Conservation (phyloP, 2,329 filamentous ascomycete genomes). For the Exophiala sp. region DNA sequence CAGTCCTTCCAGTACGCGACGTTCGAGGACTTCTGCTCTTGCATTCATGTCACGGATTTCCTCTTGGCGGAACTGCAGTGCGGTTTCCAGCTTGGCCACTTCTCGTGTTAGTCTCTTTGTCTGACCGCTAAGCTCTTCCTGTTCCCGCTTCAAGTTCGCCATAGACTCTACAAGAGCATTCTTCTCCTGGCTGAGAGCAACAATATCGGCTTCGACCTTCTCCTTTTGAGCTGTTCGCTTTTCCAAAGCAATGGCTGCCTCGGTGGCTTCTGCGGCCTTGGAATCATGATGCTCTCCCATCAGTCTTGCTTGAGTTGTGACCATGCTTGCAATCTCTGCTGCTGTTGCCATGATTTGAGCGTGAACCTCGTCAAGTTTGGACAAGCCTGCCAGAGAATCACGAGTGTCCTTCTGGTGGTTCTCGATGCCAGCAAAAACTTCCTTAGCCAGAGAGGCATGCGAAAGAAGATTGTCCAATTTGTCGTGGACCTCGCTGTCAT, state of each 20-base stretch:
- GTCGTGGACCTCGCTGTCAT: constrained; percentile 60
- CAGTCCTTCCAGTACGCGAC: constrained; percentile 88
- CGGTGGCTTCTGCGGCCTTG: constrained; percentile 73
- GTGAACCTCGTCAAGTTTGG: constrained; percentile 83
- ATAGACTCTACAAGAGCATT: constrained; percentile 60
- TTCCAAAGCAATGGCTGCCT: constrained; percentile 76
- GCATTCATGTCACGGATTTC: constrained; percentile 88
- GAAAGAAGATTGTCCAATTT: constrained; percentile 51
- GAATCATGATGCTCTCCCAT: constrained; percentile 75
- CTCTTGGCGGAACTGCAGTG: constrained; percentile 80
- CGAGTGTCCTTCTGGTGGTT: constrained; percentile 63
- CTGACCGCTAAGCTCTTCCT: constrained; percentile 69
- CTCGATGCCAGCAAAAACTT: constrained; percentile 53
- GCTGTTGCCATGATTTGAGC: constrained; percentile 81
- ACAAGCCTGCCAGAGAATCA: constrained; percentile 70
- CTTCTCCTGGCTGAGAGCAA: constrained; percentile 55
- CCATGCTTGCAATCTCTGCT: constrained; percentile 76
- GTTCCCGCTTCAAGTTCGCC: constrained; percentile 42
- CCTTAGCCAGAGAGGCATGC: constrained; percentile 32
- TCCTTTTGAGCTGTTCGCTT: constrained; percentile 66
- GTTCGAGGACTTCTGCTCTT: constrained; percentile 83
- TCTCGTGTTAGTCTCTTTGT: constrained; percentile 80
- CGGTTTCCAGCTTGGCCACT: constrained; percentile 85
- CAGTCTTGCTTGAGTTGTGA: constrained; percentile 70
- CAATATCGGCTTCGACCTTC: constrained; percentile 53